Base-by-base conservation (phyloP, 805 yeast species). In the Teunomyces atbi region DNA sequence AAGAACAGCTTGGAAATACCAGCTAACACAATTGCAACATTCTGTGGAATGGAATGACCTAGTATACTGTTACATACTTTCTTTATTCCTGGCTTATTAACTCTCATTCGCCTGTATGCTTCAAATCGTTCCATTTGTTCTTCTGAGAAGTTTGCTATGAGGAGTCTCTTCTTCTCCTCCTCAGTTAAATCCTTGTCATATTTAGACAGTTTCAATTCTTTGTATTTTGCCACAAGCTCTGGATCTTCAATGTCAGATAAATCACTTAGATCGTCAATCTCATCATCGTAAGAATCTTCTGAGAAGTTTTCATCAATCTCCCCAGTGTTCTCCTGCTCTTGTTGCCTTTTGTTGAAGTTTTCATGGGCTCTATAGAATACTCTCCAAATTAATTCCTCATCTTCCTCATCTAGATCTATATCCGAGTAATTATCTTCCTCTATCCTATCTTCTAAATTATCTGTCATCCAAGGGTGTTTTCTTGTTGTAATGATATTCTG, bases 121-220 rank as follows among this genome's bases (percentile, higher is more conserved):
- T 90, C 97, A 64, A 89, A 92, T 43, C 96, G 68, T 47, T 84
- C 83, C 83, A 87, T 83, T 60, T 92, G 97, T 23, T 83, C 87
- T n/a, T 79, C 79, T 52, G 86, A 85, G 61, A 92, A 79, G 52
- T 83, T 81, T 16, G 88, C 80, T 48, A 90, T 77, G 51, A 91
- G 70, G 21, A 89, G 58, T 45, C 82, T 72, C 45, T 80, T 75
- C 47, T 77, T 72, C 35, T 85, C 88, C 50, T 82, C 84, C 44
- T 80, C 75, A 18, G 56, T 49, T 26, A 71, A 47, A 16, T 59
- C 50, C 23, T 50, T 54, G 35, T 58, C 62, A 15, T 51, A 52
- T 29, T 63, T 69, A 44, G 69, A 46, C 32, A 73, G 72, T 42
- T 56, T 61, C 28, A 73, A 54, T 2, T 58, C 53, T 36, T 50